phyloP scores from a whole-genome alignment of 257 asterid genomes.

The Perilla frutescens region DNA sequence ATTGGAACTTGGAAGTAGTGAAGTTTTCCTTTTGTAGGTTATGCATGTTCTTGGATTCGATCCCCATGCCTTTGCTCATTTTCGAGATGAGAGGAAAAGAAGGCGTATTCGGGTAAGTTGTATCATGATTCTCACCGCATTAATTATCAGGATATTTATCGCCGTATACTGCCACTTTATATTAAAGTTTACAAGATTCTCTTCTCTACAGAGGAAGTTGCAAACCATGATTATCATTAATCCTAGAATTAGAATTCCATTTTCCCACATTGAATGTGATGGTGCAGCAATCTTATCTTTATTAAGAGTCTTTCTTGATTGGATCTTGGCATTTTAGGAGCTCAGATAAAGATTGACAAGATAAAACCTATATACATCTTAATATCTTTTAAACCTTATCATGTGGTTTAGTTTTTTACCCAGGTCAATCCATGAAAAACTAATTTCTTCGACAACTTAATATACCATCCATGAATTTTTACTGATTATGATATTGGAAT shows the following conservation, averaged over 20 bases:
- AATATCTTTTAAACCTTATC: neutral
- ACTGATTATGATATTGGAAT: neutral
- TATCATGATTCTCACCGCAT: slow-evolving; percentile 14
- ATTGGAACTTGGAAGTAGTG: slow-evolving; percentile 17
- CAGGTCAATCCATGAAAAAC: slow-evolving; percentile 7
- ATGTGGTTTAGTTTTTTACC: neutral
- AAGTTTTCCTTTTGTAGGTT: slow-evolving; percentile 52
- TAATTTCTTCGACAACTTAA: neutral
- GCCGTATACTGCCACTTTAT: neutral
- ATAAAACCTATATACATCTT: neutral
- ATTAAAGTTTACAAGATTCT: neutral
- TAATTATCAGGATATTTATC: neutral
- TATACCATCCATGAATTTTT: neutral
- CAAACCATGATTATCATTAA: neutral
- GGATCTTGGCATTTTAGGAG: neutral
- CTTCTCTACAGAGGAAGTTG: neutral
- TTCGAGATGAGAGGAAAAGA: slow-evolving; percentile 92
- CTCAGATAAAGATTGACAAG: neutral
- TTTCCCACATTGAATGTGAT: neutral
- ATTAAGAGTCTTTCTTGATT: slow-evolving; percentile 15
- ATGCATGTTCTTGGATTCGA: slow-evolving; percentile 98
- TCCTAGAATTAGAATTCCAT: slow-evolving; percentile 2
- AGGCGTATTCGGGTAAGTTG: slow-evolving; percentile 73
- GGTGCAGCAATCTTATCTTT: neutral
- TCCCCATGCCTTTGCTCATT: slow-evolving; percentile 96